Evolutionary conservation across 139 green algal species (phyloP).

Genomic region (Edaphochlamys debaryana): DNA sequence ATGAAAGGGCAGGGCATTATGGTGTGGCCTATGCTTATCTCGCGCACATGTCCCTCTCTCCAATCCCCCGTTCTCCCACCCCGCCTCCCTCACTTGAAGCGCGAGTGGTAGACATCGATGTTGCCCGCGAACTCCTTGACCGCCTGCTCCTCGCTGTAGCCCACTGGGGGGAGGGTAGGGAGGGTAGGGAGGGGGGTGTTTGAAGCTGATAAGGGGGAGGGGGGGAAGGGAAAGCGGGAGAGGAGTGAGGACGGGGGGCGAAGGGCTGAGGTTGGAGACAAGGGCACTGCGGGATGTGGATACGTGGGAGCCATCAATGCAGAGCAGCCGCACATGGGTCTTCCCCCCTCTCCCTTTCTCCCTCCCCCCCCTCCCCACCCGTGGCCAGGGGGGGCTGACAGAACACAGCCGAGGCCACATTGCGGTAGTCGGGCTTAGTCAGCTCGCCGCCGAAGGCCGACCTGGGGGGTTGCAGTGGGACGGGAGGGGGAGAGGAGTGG

Average conservation of each 20-base stretch:
- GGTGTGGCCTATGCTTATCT: too few relatives aligned
- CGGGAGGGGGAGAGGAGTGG: background rate
- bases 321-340: too few relatives aligned
- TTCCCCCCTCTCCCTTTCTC: too few relatives aligned
- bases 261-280: too few relatives aligned
- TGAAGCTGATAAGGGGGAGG: too few relatives aligned
- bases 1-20: too few relatives aligned
- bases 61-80: too few relatives aligned
- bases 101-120: constrained; percentile 89
- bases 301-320: too few relatives aligned
- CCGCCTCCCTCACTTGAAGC: constrained; percentile 67
- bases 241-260: too few relatives aligned
- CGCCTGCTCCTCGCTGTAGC: constrained; percentile 88
- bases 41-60: too few relatives aligned
- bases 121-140: constrained; percentile 67
- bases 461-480: constrained; percentile 52
- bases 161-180: constrained; percentile 5
- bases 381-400: constrained; percentile 87
- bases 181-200: background rate
- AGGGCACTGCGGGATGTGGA: too few relatives aligned
- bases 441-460: constrained; percentile 72
- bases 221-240: too few relatives aligned
- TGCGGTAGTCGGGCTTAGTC: constrained; percentile 78
- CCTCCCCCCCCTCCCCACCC: constrained; percentile 12
- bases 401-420: constrained; percentile 80